Base-by-base conservation (phyloP, 768 basidiomycete species). In the Suillus bovinus region DNA sequence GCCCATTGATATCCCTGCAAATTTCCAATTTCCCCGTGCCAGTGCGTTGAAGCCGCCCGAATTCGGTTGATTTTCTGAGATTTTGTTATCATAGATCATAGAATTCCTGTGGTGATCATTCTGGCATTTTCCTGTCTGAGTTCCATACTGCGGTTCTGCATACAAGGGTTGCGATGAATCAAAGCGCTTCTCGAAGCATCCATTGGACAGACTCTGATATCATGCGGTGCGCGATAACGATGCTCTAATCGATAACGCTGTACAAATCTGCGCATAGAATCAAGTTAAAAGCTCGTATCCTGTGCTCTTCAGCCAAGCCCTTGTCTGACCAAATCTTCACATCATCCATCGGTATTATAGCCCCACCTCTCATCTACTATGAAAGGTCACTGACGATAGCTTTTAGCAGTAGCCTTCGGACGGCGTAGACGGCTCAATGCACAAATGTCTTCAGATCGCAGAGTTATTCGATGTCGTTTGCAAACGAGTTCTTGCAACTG, bases 381-480 rank as follows among this genome's bases (percentile, higher is more conserved):
- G 20, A 33, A n/a, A 11, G 20, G 31, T 53, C 14, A 31, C 36
- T 39, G 56, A 34, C 9, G 16, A 11, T n/a, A 20, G 33, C 4
- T 14, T 29, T 31, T 3, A 24, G n/a, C 47, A 20, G 20, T 31
- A 47, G 27, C 58, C 33, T 50, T 53, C 13, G 33, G 20, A 39
- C 58, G 9, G n/a, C 41, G 9, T 4, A 20, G 20, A 42, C 57
- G 16, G 13, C 39, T 0, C 20, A n/a, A 59, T 59, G 58, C 58
- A 59, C 22, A 31, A 54, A n/a, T 59, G 58, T 17, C 33, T 59
- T 22, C 46, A 20, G 24, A 31, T 59, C 33, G n/a, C 58, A 31
- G 58, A 59, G 17, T 29, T 59, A 1, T 42, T 59, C 13, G 39
- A 42, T 53, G 24, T 24, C 17, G 20, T 59, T 44, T 59, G 39